phyloP scores from a whole-genome alignment of 2,329 filamentous ascomycete genomes.

The Diplodia corticola region DNA sequence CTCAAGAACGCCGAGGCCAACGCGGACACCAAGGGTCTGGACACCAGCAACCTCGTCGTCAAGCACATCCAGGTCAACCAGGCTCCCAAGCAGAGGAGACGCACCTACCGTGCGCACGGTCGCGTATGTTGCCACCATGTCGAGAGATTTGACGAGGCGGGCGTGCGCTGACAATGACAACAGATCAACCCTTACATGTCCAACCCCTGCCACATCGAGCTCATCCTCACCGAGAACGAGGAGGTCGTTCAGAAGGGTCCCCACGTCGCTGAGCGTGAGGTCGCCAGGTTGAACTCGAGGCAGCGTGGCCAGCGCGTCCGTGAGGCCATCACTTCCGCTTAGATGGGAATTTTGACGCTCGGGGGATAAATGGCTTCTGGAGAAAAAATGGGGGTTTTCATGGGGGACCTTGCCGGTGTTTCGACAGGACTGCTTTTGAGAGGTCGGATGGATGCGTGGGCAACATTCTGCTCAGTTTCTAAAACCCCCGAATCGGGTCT shows the following conservation, averaged over 20 bases:
- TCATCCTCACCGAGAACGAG: conserved; percentile 97
- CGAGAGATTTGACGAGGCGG: background rate
- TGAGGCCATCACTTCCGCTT: conserved; percentile 61
- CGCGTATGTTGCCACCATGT: conserved; percentile 69
- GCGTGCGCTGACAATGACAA: conserved; percentile 10
- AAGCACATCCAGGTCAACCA: conserved; percentile 99
- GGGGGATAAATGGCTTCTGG: conserved; percentile 10
- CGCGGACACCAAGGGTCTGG: conserved; percentile 51
- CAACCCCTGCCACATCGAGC: conserved; percentile 99
- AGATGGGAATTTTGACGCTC: conserved; percentile 28
- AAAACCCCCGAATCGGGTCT: conserved; percentile 18
- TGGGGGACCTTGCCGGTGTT: conserved; percentile 23
- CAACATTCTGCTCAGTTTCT: conserved; percentile 19
- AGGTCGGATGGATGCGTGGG: conserved; percentile 23
- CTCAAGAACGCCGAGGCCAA: conserved; percentile 58
- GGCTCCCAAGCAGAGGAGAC: conserved; percentile 97
- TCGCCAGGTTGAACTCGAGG: conserved; percentile 76
- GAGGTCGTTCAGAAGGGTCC: conserved; percentile 93
- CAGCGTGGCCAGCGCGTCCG: conserved; percentile 75
- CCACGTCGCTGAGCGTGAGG: conserved; percentile 64
- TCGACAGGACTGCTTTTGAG: conserved; percentile 22
- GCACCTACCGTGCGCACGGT: conserved; percentile 99
- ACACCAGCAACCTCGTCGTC: conserved; percentile 95
- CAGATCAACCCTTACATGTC: conserved; percentile 99
- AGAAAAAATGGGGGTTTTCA: conserved; percentile 19